Conservation (phyloP, 352 stramenopile species). For the Phytophthora gonapodyides region DNA sequence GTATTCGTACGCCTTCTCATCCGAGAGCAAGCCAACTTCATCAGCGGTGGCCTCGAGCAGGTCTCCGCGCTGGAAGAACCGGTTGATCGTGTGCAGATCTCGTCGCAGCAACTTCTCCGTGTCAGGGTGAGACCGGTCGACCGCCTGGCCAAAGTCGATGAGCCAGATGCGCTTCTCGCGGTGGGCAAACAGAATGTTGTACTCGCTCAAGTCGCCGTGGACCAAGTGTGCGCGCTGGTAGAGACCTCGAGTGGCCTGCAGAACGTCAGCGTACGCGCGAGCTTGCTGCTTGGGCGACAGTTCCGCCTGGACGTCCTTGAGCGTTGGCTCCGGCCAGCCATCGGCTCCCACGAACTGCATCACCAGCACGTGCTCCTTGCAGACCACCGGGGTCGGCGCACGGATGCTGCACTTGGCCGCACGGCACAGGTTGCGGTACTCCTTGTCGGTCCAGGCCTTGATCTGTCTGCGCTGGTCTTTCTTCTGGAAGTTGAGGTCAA, state of each 20-base stretch:
- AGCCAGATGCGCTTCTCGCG: conserved; percentile 75
- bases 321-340: conserved; percentile 62
- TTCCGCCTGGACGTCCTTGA: conserved; percentile 58
- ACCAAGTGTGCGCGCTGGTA: conserved; percentile 65
- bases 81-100: conserved; percentile 75
- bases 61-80: conserved; percentile 76
- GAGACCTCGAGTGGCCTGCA: conserved; percentile 49
- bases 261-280: conserved; percentile 58
- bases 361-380: conserved; percentile 73
- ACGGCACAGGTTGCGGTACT: conserved; percentile 68
- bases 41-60: conserved; percentile 39
- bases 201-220: conserved; percentile 79
- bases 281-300: conserved; percentile 58
- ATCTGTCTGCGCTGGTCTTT: conserved; percentile 69
- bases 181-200: conserved; percentile 88
- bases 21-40: conserved; percentile 45
- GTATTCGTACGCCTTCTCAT: conserved; percentile 53
- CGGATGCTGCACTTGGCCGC: conserved; percentile 52
- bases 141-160: conserved; percentile 93
- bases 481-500: conserved; percentile 76
- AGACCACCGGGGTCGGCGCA: conserved; percentile 45
- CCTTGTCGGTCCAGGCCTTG: conserved; percentile 79
- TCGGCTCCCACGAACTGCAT: conserved; percentile 73
- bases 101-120: conserved; percentile 65
- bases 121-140: conserved; percentile 80